Percentiles rank a stretch among this genome's conserved stretches.
phyloP scores from a whole-genome alignment of 768 basidiomycete species.

The Lyophyllum semitale region DNA sequence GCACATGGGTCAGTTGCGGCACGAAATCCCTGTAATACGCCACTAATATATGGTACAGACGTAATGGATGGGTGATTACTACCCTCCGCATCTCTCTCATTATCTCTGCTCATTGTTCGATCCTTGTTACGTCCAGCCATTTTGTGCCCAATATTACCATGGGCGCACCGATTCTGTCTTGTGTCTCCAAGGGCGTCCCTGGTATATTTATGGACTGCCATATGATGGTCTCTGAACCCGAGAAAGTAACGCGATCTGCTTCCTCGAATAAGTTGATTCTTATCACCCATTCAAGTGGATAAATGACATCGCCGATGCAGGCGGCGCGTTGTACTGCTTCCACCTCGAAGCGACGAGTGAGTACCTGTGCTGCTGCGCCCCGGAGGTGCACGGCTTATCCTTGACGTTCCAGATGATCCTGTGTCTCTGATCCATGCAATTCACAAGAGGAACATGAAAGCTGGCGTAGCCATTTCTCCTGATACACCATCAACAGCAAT shows the following conservation, averaged over 20 bases:
- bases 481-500: constrained; percentile 89
- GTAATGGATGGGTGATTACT: constrained; percentile 91
- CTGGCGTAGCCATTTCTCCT: constrained; percentile 95
- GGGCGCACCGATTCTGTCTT: constrained; percentile 89
- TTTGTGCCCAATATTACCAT: constrained; percentile 99
- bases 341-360: constrained; percentile 91
- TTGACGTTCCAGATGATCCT: constrained; percentile 54
- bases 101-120: constrained; percentile 13
- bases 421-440: constrained; percentile 79
- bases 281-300: constrained; percentile 72
- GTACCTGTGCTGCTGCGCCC: constrained; percentile 24
- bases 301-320: constrained; percentile 91
- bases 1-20: constrained; percentile 77
- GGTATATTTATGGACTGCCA: constrained; percentile 99
- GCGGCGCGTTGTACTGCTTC: constrained; percentile 94
- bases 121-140: constrained; percentile 53
- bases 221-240: constrained; percentile 98
- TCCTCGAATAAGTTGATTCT: neutral
- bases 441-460: constrained; percentile 84
- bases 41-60: constrained; percentile 49
- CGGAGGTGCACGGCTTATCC: neutral
- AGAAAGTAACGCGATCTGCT: constrained; percentile 54
- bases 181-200: constrained; percentile 83
- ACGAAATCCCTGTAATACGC: neutral
- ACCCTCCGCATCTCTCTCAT: constrained; percentile 9